A percentile compares a stretch with the other conserved stretches of the same genome.
phyloP scores from a whole-genome alignment of 2,329 filamentous ascomycete genomes.

The Escovopsis weberi region DNA sequence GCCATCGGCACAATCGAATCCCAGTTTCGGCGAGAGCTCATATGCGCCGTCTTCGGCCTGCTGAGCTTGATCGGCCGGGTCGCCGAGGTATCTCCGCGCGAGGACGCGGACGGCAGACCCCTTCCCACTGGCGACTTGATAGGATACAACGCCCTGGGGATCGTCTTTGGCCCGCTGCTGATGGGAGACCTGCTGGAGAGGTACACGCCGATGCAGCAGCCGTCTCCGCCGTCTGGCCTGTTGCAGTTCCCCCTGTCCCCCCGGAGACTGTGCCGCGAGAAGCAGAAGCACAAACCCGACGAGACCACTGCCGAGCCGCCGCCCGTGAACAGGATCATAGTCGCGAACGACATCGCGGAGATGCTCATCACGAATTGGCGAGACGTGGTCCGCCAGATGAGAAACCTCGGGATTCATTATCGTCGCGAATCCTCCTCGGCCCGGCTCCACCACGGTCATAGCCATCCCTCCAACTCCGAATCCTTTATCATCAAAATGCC shows the following conservation, averaged over 20 bases:
- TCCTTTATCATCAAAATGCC: slow-evolving; percentile 17
- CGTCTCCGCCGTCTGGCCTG: slow-evolving; percentile 25
- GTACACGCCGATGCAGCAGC: slow-evolving; percentile 33
- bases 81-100: slow-evolving; percentile 37
- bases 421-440: slow-evolving; percentile 10
- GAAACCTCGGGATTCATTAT: slow-evolving; percentile 23
- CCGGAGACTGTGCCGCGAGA: slow-evolving; percentile 21
- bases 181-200: slow-evolving; percentile 41
- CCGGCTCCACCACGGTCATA: slow-evolving; percentile 5
- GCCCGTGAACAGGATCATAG: slow-evolving; percentile 38
- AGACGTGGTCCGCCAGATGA: slow-evolving; percentile 47
- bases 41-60: slow-evolving; percentile 53
- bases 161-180: slow-evolving; percentile 51
- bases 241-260: slow-evolving; percentile 28
- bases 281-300: slow-evolving; percentile 9
- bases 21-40: slow-evolving; percentile 44
- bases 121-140: slow-evolving; percentile 44
- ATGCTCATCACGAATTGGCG: slow-evolving; percentile 54
- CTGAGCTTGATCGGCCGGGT: slow-evolving; percentile 44
- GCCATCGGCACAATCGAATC: slow-evolving; percentile 46
- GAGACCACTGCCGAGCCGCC: slow-evolving; percentile 10
- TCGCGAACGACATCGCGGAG: slow-evolving; percentile 45
- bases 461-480: slow-evolving; percentile 29
- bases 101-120: slow-evolving; percentile 36
- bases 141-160: slow-evolving; percentile 48